Conservation (phyloP, 2,329 filamentous ascomycete species). For the Emydomyces testavorans region DNA sequence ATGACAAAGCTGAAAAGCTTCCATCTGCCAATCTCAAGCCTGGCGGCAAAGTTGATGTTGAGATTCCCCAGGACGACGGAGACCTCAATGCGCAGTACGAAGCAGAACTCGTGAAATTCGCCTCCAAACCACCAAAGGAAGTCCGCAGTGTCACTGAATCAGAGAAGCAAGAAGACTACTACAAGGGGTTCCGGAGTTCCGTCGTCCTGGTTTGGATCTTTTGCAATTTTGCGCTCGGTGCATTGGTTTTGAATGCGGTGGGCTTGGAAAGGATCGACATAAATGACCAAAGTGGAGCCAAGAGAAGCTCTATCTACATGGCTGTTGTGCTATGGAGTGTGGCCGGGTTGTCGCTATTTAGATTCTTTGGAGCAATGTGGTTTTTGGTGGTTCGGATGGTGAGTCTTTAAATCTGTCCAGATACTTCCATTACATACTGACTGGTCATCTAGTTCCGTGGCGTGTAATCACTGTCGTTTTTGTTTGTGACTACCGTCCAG, state of each 20-base stretch:
- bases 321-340: constrained; percentile 80
- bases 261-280: constrained; percentile 59
- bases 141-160: constrained; percentile 39
- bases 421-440: neutral
- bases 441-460: constrained; percentile 39
- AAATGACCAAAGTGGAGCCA: constrained; percentile 36
- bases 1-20: constrained; percentile 87
- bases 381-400: constrained; percentile 86
- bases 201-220: constrained; percentile 96
- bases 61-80: constrained; percentile 74
- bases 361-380: constrained; percentile 80
- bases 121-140: constrained; percentile 61
- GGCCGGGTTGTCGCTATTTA: constrained; percentile 69
- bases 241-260: constrained; percentile 74
- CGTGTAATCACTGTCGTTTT: constrained; percentile 28
- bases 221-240: constrained; percentile 78
- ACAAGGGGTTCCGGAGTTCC: constrained; percentile 84
- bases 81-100: constrained; percentile 95
- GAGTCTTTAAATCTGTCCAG: constrained; percentile 33
- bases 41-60: constrained; percentile 86
- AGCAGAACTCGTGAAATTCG: constrained; percentile 63
- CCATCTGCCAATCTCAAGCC: constrained; percentile 82
- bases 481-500: neutral
- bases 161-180: constrained; percentile 95
- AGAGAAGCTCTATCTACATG: constrained; percentile 70